phyloP scores from a whole-genome alignment of 2,329 filamentous ascomycete genomes.

The Aspergillus fructus region DNA sequence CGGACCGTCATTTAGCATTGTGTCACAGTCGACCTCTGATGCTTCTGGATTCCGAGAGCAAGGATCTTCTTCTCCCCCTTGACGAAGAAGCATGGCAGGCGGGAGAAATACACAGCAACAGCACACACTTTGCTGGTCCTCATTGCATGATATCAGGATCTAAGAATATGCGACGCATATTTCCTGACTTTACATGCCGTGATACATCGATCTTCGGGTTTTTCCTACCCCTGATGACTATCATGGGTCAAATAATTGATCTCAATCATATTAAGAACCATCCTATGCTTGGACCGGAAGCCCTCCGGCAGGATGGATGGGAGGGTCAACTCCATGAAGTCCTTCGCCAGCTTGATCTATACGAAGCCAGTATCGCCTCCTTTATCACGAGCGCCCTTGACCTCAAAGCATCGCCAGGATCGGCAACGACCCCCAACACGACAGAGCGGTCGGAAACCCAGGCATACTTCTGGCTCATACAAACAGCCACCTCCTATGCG shows the following conservation, averaged over 20 bases:
- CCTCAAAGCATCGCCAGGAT: slow-evolving; percentile 47
- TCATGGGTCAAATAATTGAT: slow-evolving; percentile 86
- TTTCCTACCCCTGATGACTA: slow-evolving; percentile 89
- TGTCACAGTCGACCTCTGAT: slow-evolving; percentile 91
- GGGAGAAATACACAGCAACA: slow-evolving; percentile 67
- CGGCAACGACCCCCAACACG: slow-evolving; percentile 57
- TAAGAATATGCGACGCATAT: slow-evolving; percentile 55
- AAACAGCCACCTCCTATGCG: slow-evolving; percentile 82
- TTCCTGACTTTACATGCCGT: slow-evolving; percentile 77
- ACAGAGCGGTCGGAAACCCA: slow-evolving; percentile 26
- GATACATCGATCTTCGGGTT: slow-evolving; percentile 89
- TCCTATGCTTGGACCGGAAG: slow-evolving; percentile 74
- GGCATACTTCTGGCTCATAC: slow-evolving; percentile 60
- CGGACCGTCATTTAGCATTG: slow-evolving; percentile 83
- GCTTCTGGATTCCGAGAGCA: slow-evolving; percentile 83
- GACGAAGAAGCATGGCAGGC: slow-evolving; percentile 84
- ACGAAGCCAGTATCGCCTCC: slow-evolving; percentile 69
- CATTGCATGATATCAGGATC: slow-evolving; percentile 34
- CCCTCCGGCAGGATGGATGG: slow-evolving; percentile 73
- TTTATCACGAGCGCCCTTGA: slow-evolving; percentile 28
- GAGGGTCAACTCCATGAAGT: slow-evolving; percentile 78
- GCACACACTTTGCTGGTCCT: slow-evolving; percentile 37
- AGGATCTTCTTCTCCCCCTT: slow-evolving; percentile 79
- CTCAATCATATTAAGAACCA: slow-evolving; percentile 86
- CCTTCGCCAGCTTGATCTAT: slow-evolving; percentile 72